Evolutionary conservation across 2,329 filamentous ascomycete genomes (phyloP).

Genomic region (Cytospora piceicola): DNA sequence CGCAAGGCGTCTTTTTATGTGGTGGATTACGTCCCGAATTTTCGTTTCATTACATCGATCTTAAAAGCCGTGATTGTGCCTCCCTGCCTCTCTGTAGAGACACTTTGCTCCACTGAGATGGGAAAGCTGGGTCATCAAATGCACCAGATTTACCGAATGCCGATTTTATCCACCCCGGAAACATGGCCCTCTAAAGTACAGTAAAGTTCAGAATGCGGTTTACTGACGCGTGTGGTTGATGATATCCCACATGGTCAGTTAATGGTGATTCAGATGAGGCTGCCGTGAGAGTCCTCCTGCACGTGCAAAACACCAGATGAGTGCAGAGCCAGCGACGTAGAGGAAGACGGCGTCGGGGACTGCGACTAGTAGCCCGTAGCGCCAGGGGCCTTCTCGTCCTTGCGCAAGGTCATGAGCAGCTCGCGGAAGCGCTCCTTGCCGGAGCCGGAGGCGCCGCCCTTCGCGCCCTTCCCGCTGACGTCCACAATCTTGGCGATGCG

Average conservation of each 20-base stretch:
- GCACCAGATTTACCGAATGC: conserved; percentile 26
- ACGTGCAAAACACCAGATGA: conserved; percentile 21
- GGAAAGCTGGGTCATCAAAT: conserved; percentile 13
- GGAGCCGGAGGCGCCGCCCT: conserved; percentile 84
- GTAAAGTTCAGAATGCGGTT: conserved; percentile 13
- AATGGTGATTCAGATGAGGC: conserved; percentile 25
- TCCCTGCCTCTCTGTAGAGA: background rate
- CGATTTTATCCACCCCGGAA: conserved; percentile 9
- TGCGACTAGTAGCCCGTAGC: conserved; percentile 52
- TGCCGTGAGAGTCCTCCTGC: conserved; percentile 28
- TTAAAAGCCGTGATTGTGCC: conserved; percentile 9
- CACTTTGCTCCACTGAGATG: conserved; percentile 4
- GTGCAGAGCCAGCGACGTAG: conserved; percentile 21
- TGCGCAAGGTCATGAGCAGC: conserved; percentile 81
- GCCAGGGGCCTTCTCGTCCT: conserved; percentile 85
- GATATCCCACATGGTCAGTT: background rate
- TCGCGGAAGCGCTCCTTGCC: conserved; percentile 98
- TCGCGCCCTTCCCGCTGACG: conserved; percentile 87
- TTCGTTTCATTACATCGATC: conserved; percentile 25
- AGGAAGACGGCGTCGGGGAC: conserved; percentile 25
- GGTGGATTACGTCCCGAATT: conserved; percentile 13
- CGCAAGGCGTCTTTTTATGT: conserved; percentile 9
- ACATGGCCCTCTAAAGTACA: conserved; percentile 29
- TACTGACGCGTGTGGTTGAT: background rate
- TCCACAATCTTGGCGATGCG: conserved; percentile 98